phyloP scores from a whole-genome alignment of 768 basidiomycete genomes.

The Auriscalpium vulgare region DNA sequence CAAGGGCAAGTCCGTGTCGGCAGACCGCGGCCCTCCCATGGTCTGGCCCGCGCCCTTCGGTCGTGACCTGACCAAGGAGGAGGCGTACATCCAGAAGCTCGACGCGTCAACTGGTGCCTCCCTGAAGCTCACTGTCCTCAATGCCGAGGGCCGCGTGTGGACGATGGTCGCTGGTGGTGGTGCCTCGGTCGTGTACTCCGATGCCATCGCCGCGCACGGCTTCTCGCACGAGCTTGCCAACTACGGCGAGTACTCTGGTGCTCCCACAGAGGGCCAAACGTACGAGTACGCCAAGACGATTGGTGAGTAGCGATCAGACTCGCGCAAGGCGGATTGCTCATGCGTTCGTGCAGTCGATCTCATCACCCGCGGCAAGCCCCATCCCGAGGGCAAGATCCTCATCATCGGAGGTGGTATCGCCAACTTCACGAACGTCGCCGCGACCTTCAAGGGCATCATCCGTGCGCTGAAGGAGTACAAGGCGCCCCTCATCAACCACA shows the following conservation, averaged over 20 bases:
- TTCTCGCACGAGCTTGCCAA: slow-evolving; percentile 97
- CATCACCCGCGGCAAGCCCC: slow-evolving; percentile 82
- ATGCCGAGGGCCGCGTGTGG: slow-evolving; percentile 93
- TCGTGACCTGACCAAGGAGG: slow-evolving; percentile 95
- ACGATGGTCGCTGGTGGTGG: slow-evolving; percentile 99
- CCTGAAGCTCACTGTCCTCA: slow-evolving; percentile 95
- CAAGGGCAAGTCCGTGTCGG: slow-evolving; percentile 43
- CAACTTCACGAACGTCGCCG: slow-evolving; percentile 99
- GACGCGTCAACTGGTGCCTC: slow-evolving; percentile 97
- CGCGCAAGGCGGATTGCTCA: slow-evolving; percentile 3
- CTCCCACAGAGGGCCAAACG: slow-evolving; percentile 95
- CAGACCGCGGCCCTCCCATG: slow-evolving; percentile 98
- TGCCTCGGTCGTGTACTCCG: slow-evolving; percentile 60
- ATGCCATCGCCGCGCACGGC: slow-evolving; percentile 85
- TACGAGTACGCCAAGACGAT: slow-evolving; percentile 99
- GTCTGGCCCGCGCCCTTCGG: slow-evolving; percentile 94
- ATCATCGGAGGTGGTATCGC: slow-evolving; percentile 99
- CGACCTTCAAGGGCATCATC: slow-evolving; percentile 99
- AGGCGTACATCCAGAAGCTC: slow-evolving; percentile 98
- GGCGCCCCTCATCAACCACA: slow-evolving; percentile 69
- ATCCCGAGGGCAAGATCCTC: slow-evolving; percentile 89
- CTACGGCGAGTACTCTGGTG: slow-evolving; percentile 99
- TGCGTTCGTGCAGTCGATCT: slow-evolving; percentile 60
- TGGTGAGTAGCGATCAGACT: slow-evolving; percentile 37
- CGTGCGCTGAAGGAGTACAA: slow-evolving; percentile 92